Evolutionary conservation across 116 monocot species (phyloP), one percentile per base, ranked within the genome.

Genomic region (Dioscorea cayenensis): DNA sequence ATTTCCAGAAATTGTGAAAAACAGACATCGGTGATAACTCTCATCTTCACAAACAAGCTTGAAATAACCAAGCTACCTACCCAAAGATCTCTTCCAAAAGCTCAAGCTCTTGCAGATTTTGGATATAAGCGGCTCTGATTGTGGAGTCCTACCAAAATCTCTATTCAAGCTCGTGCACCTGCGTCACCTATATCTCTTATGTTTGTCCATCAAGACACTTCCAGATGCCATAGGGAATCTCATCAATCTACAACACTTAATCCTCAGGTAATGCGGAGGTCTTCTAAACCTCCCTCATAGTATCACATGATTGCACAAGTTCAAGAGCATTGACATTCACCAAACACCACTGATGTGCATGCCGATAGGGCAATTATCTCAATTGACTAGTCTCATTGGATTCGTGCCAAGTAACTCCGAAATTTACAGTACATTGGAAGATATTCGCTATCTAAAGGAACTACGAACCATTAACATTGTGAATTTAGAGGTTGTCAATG

Each of bases 301-400:
- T 8, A 77, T 77, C 3, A 43, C 60, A 28, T 2, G 36, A 11
- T n/a, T 74, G 14, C 8, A 27, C 21, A 71, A 75, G 19, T 69
- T 80, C 38, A 63, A 55, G 20, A 22, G 43, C 20, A 36, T 80
- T 3, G 38, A 65, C 21, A 32, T 74, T 22, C 5, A 23, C 0
- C 1, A 59, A 7, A 73, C 73, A 3, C 11, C 19, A 10, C 3
- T 68, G 5, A 8, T 21, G 4, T 22, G 28, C 23, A 66, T 71
- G 14, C 66, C 66, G 19, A 17, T 75, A 13, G 9, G 67, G 0
- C 36, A 27, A 2, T 60, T 75, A 2, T 60, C 20, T 6, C 25
- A 66, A 18, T 55, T 74, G 1, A 28, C 35, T 29, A 0, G 14
- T 5, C 51, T 74, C 4, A 6, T 19, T 16, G 74, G 55, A 51